phyloP scores from a whole-genome alignment of 2,329 filamentous ascomycete species.

The Sporothrix pallida region DNA sequence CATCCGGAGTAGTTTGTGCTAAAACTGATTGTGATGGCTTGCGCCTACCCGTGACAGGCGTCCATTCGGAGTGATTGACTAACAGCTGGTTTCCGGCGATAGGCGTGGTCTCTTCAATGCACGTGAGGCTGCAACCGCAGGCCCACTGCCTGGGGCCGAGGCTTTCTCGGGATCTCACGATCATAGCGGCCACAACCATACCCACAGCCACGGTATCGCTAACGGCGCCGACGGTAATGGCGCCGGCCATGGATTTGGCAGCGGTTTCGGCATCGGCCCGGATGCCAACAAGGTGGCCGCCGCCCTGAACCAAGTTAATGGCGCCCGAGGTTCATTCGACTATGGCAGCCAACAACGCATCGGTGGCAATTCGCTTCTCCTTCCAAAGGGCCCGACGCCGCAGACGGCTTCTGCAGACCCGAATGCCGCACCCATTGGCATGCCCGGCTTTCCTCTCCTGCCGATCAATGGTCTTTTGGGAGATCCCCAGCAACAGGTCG shows the following conservation, averaged over 20 bases:
- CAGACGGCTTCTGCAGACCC: constrained; percentile 8
- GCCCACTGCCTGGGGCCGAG: constrained; percentile 27
- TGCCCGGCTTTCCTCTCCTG: constrained; percentile 37
- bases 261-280: constrained; percentile 28
- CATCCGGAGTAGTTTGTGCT: no score
- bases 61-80: constrained; percentile 19
- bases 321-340: constrained; percentile 7
- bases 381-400: constrained; percentile 30
- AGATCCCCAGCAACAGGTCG: constrained; percentile 42
- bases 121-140: constrained; percentile 34
- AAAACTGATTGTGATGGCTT: no score
- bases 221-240: constrained; percentile 22
- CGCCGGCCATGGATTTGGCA: constrained; percentile 1
- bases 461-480: constrained; percentile 40
- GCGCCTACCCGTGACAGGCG: neutral
- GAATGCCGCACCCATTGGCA: constrained; percentile 11
- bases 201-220: constrained; percentile 20
- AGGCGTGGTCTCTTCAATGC: constrained; percentile 38
- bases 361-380: constrained; percentile 31
- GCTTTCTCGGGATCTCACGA: constrained; percentile 26
- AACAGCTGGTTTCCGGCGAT: constrained; percentile 4
- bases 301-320: constrained; percentile 19
- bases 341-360: constrained; percentile 27
- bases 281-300: constrained; percentile 24
- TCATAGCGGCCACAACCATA: constrained; percentile 29